Evolutionary conservation across 345 rosid species (phyloP), one percentile per base, ranked within the genome.

Genomic region (Gossypium sturtianum): DNA sequence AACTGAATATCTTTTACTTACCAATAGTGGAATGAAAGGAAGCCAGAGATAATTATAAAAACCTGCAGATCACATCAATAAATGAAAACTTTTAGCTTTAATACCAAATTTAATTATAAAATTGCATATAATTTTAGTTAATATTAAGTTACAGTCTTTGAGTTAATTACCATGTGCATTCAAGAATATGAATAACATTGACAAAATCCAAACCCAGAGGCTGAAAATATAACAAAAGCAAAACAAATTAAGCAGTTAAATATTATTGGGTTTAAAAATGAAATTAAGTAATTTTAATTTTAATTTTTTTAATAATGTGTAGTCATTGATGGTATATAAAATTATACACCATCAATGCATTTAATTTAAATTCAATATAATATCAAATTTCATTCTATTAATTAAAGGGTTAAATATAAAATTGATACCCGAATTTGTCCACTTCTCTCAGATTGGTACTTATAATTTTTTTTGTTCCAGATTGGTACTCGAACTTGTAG

Each of bases 11-110:
- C 29, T 45, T 66, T 71, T 38, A 59, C 91, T 88, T 80, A 93
- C 97, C 83, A 85, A 82, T 41, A 91, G 73, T 0, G 98, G 98
- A 61, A 93, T 54, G 61, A 91, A 88, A 38, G 98, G 98, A 44
- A 93, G 89, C 98, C 97, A 93, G 3, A 86, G 74, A 64, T 84
- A 89, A 74, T 82, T 85, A 74, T 84, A 59, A 73, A 93, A 83
- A 13, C 43, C 98, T 93, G 90, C 59, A 79, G 62, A 73, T 56
- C 23, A 45, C 17, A 66, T 44, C 19, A 74, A 20, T 12, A 51
- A n/a, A 43, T 16, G 54, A 79, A 47, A 25, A 1, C 2, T 62
- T 29, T 75, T 53, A 69, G 69, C 56, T 61, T 16, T 3, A 25
- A 22, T 25, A 12, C 48, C 27, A 67, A 47, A 7, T 6, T 38